These are phyloP conservation scores for Gentiana macrophylla DNA, from an alignment of 257 asterid genomes.

Conservation along the genomic window DNA sequence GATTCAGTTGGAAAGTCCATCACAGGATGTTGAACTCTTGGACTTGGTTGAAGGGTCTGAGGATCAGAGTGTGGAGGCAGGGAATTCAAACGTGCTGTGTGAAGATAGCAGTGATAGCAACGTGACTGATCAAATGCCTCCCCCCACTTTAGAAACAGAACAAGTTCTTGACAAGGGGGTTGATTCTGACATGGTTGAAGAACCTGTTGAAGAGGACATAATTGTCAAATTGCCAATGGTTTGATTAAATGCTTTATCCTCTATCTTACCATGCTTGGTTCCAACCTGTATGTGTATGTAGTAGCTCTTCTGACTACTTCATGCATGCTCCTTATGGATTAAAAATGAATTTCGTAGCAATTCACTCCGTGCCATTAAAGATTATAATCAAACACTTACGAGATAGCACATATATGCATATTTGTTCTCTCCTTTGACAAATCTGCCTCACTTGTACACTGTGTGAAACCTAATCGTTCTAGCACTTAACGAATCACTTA, in stretches of 20 bases:
- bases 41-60: conserved; percentile 13
- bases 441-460: too few relatives aligned
- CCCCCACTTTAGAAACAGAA: conserved; percentile 26
- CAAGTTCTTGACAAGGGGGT: conserved; percentile 26
- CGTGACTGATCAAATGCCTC: conserved; percentile 12
- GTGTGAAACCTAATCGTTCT: too few relatives aligned
- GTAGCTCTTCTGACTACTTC: too few relatives aligned
- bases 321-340: too few relatives aligned
- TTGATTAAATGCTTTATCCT: background rate
- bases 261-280: too few relatives aligned
- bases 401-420: too few relatives aligned
- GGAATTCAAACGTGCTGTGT: conserved; percentile 6
- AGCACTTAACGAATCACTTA: background rate
- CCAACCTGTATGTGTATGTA: too few relatives aligned
- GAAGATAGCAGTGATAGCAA: conserved; percentile 22
- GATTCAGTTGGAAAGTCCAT: conserved; percentile 5
- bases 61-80: conserved; percentile 14
- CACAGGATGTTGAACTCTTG: conserved; percentile 10
- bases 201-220: conserved; percentile 18
- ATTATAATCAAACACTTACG: too few relatives aligned
- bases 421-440: too few relatives aligned
- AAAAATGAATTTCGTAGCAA: too few relatives aligned
- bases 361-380: too few relatives aligned
- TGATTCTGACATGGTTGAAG: conserved; percentile 14
- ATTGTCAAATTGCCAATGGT: conserved; percentile 29